Evolutionary conservation across 805 yeast species (phyloP), one percentile per base, ranked within the genome.

Genomic region (Pichia occidentalis): DNA sequence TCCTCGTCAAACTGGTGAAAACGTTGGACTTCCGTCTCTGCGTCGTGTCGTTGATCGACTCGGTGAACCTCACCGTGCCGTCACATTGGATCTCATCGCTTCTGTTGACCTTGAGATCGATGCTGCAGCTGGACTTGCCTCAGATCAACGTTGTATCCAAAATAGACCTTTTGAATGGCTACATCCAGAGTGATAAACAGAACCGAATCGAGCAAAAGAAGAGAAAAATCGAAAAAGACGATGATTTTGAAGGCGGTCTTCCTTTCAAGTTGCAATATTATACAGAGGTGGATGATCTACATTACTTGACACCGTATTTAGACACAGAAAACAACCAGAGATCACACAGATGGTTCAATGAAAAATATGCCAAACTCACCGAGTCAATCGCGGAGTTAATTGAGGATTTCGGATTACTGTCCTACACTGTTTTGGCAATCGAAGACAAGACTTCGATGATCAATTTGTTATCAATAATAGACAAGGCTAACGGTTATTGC

Each of bases 371-470:
- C 13, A 71, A 68, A 43, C 68, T 92, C 24, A 84, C 95, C 0
- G 77, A 77, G 35, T 70, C 82, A 32, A 78, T 92, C 34, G 87
- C 83, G 7, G 95, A 90, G 40, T 60, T 92, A 29, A 80, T 92
- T 2, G 81, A 81, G 38, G 97, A 90, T 55, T 92, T 83, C 59
- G 83, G 86, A 30, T 65, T 92, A 38, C 94, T 92, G 0, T 77
- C 84, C 4, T 92, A 83, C 54, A 95, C 86, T 51, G 98, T 92
- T 1, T 61, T 92, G 29, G 75, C 95, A 0, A 82, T 92, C 4
- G 97, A 92, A 52, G 94, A 92, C 57, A 92, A 92, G 53, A 76
- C 78, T 43, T 77, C 92, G 23, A 92, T 92, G 97, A 88, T 92
- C 22, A 71, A 80, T 35, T 60, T 92, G 25, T 68, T 92, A 30